Base-by-base conservation (phyloP, 2,329 filamentous ascomycete genomes). In the Emergomyces orientalis region DNA sequence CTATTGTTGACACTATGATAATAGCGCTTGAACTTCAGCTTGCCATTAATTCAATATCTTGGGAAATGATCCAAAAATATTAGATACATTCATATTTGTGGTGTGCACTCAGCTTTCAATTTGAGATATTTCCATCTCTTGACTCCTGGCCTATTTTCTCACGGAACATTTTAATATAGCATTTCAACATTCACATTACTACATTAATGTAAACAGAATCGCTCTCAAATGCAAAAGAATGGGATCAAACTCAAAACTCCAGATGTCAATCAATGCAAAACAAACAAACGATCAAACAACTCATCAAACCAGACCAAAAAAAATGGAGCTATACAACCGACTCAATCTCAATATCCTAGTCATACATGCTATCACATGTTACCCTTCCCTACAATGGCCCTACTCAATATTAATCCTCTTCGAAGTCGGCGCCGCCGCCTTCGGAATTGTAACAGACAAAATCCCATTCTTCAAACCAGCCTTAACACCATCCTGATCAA, bases 381-480 rank as follows among this genome's bases (percentile, higher is more conserved):
- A 47, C 22, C 19, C 2, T n/a, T 22, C n/a, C 45, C 39, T 41
- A 17, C 11, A 9, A 19, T 47, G 17, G 6, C 14, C 30, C 70
- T 79, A 84, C 71, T 82, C 75, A 63, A 86, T 80, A 61, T 74
- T 76, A 67, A 86, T 83, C 74, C 79, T 82, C 73, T 80, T 81
- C 43, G 76, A 69, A 63, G 74, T 74, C 11, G 79, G 79, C 19
- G 77, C 76, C 60, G 77, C 68, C 57, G 80, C 78, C 73, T 86
- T 86, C 0, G 84, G 84, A 7, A 86, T 79, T 17, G 80, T 67
- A 39, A 86, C 77, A 34, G 75, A 80, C 61, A 86, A 71, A 57
- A 86, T 79, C 14, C 84, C 84, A 68, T 86, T 80, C 75, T 81
- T 85, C 72, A 86, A 69, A 63, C 76, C 82, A 8, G 84, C 84